Conservation (phyloP, 1,284 basidiomycete genomes). For the Wallemia hederae region DNA sequence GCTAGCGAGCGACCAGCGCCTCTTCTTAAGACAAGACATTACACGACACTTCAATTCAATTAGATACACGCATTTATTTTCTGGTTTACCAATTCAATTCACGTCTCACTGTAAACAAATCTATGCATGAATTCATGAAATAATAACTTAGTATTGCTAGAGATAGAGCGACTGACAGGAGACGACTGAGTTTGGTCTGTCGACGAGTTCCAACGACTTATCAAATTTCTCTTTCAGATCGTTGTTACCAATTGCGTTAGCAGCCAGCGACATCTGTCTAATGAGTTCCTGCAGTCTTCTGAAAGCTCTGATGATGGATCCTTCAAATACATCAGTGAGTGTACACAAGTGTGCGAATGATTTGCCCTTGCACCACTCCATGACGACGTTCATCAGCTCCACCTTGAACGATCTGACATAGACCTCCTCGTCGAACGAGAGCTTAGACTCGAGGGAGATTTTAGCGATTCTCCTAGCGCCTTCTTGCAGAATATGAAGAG, state of each 20-base stretch:
- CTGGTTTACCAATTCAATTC: background rate
- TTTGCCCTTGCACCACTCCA: conserved; percentile 93
- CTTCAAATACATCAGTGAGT: conserved; percentile 90
- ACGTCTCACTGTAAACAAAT: background rate
- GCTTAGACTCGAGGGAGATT: conserved; percentile 73
- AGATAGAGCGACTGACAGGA: background rate
- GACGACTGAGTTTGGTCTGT: conserved; percentile 75
- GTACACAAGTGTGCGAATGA: conserved; percentile 90
- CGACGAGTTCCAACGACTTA: conserved; percentile 59
- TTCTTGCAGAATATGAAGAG: conserved; percentile 81
- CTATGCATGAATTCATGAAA: background rate
- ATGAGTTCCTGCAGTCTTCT: conserved; percentile 74
- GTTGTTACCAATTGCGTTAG: conserved; percentile 80
- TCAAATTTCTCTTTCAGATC: conserved; percentile 78
- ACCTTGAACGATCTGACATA: conserved; percentile 93
- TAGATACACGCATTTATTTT: background rate
- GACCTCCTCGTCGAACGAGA: conserved; percentile 67
- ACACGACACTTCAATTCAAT: background rate
- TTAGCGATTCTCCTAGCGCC: conserved; percentile 79
- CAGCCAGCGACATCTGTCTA: conserved; percentile 77
- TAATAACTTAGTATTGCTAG: background rate
- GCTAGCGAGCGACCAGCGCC: too few species aligned
- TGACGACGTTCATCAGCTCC: conserved; percentile 87
- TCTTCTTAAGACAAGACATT: too few species aligned
- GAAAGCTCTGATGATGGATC: conserved; percentile 77